These are phyloP conservation scores for Dictyostelium firmibasis DNA, from an alignment of 78 protist species.

Conservation along the genomic window DNA sequence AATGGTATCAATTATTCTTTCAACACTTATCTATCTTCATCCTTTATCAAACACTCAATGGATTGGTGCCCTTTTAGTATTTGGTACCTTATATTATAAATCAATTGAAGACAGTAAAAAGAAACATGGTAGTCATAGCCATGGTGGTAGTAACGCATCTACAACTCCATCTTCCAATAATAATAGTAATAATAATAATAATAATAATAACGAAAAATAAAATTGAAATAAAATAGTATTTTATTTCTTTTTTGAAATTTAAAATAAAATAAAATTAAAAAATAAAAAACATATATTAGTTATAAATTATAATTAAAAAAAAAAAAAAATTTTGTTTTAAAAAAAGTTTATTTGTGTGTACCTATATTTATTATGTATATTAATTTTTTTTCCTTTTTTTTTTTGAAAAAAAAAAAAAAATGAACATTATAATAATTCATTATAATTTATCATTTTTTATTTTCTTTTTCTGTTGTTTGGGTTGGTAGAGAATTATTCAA, in stretches of 20 bases:
- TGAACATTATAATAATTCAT: background rate
- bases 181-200: background rate
- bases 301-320: background rate
- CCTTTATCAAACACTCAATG: conserved; percentile 68
- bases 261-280: background rate
- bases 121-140: conserved; percentile 27
- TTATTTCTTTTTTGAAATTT: background rate
- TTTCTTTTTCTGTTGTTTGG: background rate
- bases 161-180: background rate
- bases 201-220: background rate
- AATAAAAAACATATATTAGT: background rate
- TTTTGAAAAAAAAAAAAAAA: background rate
- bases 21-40: conserved; percentile 57
- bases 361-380: background rate
- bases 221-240: background rate
- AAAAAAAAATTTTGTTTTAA: background rate
- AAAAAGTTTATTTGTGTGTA: background rate
- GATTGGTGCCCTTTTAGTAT: conserved; percentile 74
- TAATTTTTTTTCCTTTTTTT: background rate
- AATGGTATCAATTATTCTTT: conserved; percentile 66
- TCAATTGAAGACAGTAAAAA: conserved; percentile 52
- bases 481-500: background rate
- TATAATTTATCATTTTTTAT: background rate
- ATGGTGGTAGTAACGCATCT: conserved; percentile 9
- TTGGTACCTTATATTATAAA: conserved; percentile 78